A percentile compares a stretch with the other conserved stretches of the same genome.
phyloP scores from a whole-genome alignment of 176 grass and related monocot genomes.

The Rhynchospora pubera region DNA sequence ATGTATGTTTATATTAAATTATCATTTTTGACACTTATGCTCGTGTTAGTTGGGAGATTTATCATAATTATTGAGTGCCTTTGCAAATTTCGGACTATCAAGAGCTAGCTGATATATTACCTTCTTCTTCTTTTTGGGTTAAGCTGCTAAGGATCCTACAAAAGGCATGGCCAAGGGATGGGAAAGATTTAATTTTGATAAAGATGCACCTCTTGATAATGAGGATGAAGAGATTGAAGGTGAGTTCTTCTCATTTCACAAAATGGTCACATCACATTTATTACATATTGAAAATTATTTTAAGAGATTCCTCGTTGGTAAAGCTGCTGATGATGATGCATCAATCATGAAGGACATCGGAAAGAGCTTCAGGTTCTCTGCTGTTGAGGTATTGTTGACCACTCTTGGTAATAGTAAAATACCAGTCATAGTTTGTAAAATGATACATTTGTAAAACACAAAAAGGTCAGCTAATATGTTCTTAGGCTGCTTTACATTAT shows the following conservation, averaged over 20 bases:
- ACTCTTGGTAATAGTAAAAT: background rate
- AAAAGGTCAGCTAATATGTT: background rate
- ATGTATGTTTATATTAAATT: background rate
- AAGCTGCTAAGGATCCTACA: constrained; percentile 74
- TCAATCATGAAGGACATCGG: constrained; percentile 70
- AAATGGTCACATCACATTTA: background rate
- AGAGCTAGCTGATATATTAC: background rate
- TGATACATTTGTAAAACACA: background rate
- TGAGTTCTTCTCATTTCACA: constrained; percentile 12
- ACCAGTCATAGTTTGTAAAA: background rate
- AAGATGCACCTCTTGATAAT: constrained; percentile 90
- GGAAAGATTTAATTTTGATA: constrained; percentile 92
- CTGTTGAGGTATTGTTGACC: constrained; percentile 51
- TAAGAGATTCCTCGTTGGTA: constrained; percentile 8
- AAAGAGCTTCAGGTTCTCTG: constrained; percentile 83
- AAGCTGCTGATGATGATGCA: constrained; percentile 82
- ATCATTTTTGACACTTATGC: background rate
- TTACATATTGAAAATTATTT: background rate
- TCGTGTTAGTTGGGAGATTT: background rate
- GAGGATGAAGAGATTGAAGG: constrained; percentile 61
- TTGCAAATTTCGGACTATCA: background rate
- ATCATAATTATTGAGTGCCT: background rate
- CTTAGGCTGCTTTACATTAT: background rate
- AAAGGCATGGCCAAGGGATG: constrained; percentile 54
- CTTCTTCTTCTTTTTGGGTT: background rate